Evolutionary conservation across 1,284 basidiomycete genomes (phyloP).

Genomic region (Moniliophthora roreri): DNA sequence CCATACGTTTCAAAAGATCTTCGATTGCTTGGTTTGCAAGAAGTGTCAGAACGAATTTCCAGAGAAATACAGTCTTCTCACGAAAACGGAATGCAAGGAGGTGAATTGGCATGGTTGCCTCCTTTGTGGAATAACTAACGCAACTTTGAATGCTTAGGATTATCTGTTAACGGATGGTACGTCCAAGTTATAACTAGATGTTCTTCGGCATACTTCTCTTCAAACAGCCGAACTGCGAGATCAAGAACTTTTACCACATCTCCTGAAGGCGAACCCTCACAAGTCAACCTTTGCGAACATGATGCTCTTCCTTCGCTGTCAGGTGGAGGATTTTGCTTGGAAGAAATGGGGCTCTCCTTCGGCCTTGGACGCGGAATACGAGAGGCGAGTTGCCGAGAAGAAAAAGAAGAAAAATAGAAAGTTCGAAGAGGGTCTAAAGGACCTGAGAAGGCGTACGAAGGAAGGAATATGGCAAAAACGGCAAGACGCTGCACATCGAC

Average conservation of each 20-base stretch:
- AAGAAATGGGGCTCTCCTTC: constrained; percentile 97
- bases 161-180: constrained; percentile 87
- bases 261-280: constrained; percentile 96
- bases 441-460: constrained; percentile 81
- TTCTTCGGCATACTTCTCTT: neutral
- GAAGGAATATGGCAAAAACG: constrained; percentile 89
- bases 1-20: constrained; percentile 76
- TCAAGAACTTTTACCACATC: constrained; percentile 88
- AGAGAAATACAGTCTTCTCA: constrained; percentile 92
- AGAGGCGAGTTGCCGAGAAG: constrained; percentile 78
- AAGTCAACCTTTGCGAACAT: constrained; percentile 97
- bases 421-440: constrained; percentile 83
- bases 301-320: constrained; percentile 96
- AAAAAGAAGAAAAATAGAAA: constrained; percentile 92
- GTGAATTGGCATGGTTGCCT: constrained; percentile 35
- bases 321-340: constrained; percentile 97
- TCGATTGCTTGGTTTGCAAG: constrained; percentile 84
- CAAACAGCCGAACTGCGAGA: constrained; percentile 86
- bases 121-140: neutral
- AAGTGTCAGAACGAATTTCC: constrained; percentile 87
- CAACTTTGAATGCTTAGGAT: constrained; percentile 51
- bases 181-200: constrained; percentile 23
- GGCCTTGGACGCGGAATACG: constrained; percentile 88
- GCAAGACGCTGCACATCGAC: constrained; percentile 85
- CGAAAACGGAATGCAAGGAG: constrained; percentile 99